Evolutionary conservation across 345 rosid genomes (phyloP), one percentile per base, ranked within the genome.

Genomic region (Gossypium sturtianum): DNA sequence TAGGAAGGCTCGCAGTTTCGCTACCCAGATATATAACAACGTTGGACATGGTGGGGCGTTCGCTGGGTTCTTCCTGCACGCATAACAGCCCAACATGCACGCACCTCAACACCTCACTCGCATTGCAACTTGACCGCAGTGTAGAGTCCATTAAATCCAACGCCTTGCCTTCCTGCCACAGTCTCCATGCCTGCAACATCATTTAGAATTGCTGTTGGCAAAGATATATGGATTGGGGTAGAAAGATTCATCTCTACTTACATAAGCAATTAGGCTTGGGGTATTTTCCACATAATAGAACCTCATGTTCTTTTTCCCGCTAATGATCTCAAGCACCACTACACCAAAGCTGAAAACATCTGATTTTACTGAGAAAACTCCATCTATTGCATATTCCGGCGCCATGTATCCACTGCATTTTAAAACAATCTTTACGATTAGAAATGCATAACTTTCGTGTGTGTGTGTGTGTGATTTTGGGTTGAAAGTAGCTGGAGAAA

Each of bases 321-420:
- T 86, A n/a, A 89, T 73, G 23, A 79, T 83, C 75, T 87, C 93
- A 19, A 91, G 72, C 22, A 91, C 66, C 45, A 89, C 76, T 22
- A 87, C 91, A 15, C 96, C 90, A 9, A 87, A 90, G 76, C 91
- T 89, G 58, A 83, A 90, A 2, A 89, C 86, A 45, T 89, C 90
- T 0, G 92, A 87, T 79, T 86, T 87, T 66, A 80, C 56, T 15
- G 92, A 91, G 80, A 87, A 89, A n/a, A 84, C 72, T 8, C 93
- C 92, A 15, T 86, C 87, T 71, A 85, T 51, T 22, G 91, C 96
- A 70, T 91, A 86, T 77, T 89, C 91, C 17, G 90, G 91, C 3
- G 97, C 86, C 93, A 91, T 89, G 70, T 84, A 89, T 52, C 93
- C 91, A 52, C 97, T 89, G 82, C 79, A 81, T 27, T 66, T 66